Evolutionary conservation across 495 filamentous ascomycete species (phyloP).

Genomic region (Thermochaetoides thermophila): DNA sequence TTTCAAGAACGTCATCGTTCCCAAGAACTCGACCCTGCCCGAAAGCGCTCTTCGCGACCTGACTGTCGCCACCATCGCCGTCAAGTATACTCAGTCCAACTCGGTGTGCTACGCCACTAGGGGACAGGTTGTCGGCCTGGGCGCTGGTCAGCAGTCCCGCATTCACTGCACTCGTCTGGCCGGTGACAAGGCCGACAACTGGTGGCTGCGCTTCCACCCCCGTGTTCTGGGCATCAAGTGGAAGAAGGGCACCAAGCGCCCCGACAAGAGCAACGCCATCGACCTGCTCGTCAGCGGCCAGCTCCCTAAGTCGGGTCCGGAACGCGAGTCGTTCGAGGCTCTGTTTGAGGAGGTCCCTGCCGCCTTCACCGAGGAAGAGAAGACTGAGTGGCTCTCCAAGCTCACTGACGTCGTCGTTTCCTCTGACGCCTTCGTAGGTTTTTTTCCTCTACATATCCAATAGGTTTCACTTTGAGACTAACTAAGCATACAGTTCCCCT

Average conservation of each 20-base stretch:
- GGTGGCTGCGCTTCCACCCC: constrained; percentile 97
- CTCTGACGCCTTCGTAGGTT: constrained; percentile 88
- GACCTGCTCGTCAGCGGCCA: constrained; percentile 83
- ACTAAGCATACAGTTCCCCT: constrained; percentile 69
- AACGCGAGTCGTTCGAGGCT: constrained; percentile 73
- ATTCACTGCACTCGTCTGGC: constrained; percentile 97
- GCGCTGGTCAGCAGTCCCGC: constrained; percentile 90
- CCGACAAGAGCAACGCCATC: constrained; percentile 96
- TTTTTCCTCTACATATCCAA: neutral
- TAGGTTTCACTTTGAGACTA: constrained; percentile 5
- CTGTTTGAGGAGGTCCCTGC: constrained; percentile 84
- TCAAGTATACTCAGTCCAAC: constrained; percentile 98
- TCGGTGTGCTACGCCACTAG: constrained; percentile 95
- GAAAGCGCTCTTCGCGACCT: constrained; percentile 77
- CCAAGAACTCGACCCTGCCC: constrained; percentile 62
- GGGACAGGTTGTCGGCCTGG: constrained; percentile 85
- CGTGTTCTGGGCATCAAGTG: constrained; percentile 76
- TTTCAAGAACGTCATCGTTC: constrained; percentile 71
- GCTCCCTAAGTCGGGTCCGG: constrained; percentile 63
- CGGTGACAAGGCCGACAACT: constrained; percentile 98
- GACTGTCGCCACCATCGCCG: constrained; percentile 86
- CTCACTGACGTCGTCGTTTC: constrained; percentile 71
- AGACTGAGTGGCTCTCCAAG: constrained; percentile 66
- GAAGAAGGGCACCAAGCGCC: constrained; percentile 91
- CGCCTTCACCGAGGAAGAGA: constrained; percentile 71